phyloP scores from a whole-genome alignment of 306 rosid genomes.

The Coriaria nepalensis region DNA sequence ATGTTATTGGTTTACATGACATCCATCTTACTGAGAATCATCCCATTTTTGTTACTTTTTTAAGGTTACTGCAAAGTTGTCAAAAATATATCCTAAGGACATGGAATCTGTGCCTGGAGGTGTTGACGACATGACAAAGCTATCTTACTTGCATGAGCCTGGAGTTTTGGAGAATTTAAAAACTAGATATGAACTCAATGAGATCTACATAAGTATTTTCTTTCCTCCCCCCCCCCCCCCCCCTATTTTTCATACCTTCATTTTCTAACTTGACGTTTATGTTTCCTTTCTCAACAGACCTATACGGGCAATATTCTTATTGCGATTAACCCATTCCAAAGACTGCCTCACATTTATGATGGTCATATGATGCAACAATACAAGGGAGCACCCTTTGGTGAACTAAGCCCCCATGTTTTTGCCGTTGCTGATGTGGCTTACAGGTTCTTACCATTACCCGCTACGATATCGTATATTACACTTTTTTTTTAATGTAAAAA shows the following conservation, averaged over 20 bases:
- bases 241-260: not conserved
- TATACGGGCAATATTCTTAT: constrained; percentile 95
- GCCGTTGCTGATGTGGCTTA: constrained; percentile 98
- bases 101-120: constrained; percentile 92
- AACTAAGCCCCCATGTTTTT: constrained; percentile 93
- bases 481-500: constrained; percentile 9
- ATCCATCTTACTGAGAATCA: constrained; percentile 2
- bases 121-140: constrained; percentile 97
- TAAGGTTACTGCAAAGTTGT: constrained; percentile 52
- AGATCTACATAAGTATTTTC: constrained; percentile 57
- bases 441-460: constrained; percentile 41
- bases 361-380: constrained; percentile 97
- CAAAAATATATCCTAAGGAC: constrained; percentile 75
- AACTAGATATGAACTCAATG: constrained; percentile 84
- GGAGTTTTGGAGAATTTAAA: constrained; percentile 91
- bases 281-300: constrained; percentile 37
- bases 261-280: not conserved
- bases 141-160: constrained; percentile 95
- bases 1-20: not conserved
- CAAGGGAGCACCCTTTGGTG: constrained; percentile 97
- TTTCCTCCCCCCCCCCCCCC: constrained; percentile 2
- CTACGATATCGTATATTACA: not conserved
- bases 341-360: constrained; percentile 82
- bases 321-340: constrained; percentile 98
- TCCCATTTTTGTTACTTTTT: constrained; percentile 15